Evolutionary conservation across 306 rosid genomes (phyloP).

Genomic region (Nissolia schottii): DNA sequence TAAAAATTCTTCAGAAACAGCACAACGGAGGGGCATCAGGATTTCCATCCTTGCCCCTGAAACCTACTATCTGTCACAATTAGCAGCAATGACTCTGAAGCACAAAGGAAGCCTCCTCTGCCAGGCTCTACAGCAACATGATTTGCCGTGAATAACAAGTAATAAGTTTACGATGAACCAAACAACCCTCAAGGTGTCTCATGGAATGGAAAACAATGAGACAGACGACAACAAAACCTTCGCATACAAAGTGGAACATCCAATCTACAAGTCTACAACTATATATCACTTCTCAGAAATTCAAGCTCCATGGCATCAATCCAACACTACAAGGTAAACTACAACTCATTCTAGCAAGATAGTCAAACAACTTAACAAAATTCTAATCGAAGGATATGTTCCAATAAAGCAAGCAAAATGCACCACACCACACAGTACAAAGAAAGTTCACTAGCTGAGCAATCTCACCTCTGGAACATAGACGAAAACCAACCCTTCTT

Average conservation of each 20-base stretch:
- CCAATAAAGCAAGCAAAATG: constrained; percentile 12
- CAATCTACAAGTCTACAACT: not conserved
- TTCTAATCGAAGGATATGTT: not conserved
- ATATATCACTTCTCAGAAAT: not conserved
- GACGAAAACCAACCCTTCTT: constrained; percentile 98
- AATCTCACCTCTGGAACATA: constrained; percentile 85
- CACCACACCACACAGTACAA: not conserved
- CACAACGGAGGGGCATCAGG: too few species aligned
- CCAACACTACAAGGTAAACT: not conserved
- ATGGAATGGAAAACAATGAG: not conserved
- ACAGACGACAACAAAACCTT: constrained; percentile 8
- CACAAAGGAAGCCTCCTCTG: too few species aligned
- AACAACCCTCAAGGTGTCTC: constrained; percentile 16
- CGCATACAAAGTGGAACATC: constrained; percentile 4
- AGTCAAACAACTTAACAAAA: not conserved
- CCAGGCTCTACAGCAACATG: not conserved
- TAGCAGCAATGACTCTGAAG: too few species aligned
- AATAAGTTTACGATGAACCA: not conserved
- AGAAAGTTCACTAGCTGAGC: not conserved
- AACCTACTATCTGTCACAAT: too few species aligned
- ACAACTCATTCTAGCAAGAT: not conserved
- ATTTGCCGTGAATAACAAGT: not conserved
- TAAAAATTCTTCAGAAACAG: too few species aligned
- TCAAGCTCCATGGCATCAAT: not conserved
- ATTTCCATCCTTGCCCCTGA: too few species aligned